Evolutionary conservation across 129 eudicot species (phyloP), one percentile per base, ranked within the genome.

Genomic region (Ambrosia trifida): DNA sequence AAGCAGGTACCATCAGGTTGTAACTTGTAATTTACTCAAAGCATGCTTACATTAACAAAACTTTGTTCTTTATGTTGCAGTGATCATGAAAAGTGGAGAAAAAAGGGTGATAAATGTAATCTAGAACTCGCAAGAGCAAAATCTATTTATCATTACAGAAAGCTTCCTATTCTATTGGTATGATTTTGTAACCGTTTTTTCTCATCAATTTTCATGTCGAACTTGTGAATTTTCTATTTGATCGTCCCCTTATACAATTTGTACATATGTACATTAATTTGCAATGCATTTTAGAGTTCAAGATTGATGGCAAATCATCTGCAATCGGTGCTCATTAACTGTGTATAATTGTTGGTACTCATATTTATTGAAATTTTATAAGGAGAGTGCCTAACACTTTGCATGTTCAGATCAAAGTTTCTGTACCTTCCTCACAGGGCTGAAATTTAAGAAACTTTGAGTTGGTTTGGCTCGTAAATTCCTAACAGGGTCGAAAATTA

Each of bases 241-340:
- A 24, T 24, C 28, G 28, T 24, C 28, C 28, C 28, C 28, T 24
- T 24, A 24, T 24, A 24, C 28, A 24, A 24, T 24, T 24, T 24
- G 28, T 24, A 24, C 18, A 10, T 73, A n/a, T 72, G 20, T 61
- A 3, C 30, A 9, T 65, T 46, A 60, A 69, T 72, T 61, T 72
- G 78, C 78, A 73, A 24, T 73, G 78, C 78, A 49, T 35, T 63
- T 73, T 63, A 14, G 70, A 49, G 64, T 56, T 54, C 54, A 54
- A 54, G 30, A 53, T 69, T 51, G 12, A 24, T 18, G 74, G 74
- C 50, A 18, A 17, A 3, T 14, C 16, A 7, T 36, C 30, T 53
- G 51, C 64, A 38, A 4, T 54, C 10, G 65, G 50, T 19, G 66
- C 14, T 57, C 45, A 24, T 41, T 71, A 43, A 38, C 56, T 35